phyloP scores from a whole-genome alignment of 305 asterid species.

The Striga hermonthica region DNA sequence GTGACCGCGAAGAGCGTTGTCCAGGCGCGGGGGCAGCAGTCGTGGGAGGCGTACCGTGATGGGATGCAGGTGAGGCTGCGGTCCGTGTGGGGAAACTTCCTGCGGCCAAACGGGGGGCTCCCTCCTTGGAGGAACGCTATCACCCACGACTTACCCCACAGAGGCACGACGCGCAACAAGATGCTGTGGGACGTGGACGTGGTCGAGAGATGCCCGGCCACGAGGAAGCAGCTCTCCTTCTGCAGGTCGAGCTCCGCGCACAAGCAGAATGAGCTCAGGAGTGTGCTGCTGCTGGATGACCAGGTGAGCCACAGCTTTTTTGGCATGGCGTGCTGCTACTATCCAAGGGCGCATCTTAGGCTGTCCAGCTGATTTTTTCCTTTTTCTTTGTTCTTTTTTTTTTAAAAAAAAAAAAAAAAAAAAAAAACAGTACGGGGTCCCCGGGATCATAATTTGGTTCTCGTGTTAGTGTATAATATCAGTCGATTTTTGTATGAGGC shows the following conservation, averaged over 20 bases:
- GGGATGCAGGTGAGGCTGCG: slow-evolving; percentile 59
- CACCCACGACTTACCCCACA: slow-evolving; percentile 52
- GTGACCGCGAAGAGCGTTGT: slow-evolving; percentile 50
- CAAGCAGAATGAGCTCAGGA: slow-evolving; percentile 27
- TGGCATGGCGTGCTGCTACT: slow-evolving; percentile 4
- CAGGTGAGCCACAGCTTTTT: background rate
- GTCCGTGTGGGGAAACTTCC: slow-evolving; percentile 49
- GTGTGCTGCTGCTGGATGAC: slow-evolving; percentile 13
- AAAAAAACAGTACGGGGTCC: no score
- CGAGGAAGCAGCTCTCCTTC: background rate
- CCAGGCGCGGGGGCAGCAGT: slow-evolving; percentile 42
- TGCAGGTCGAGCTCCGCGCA: slow-evolving; percentile 33
- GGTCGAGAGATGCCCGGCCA: slow-evolving; percentile 35
- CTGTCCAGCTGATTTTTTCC: no score
- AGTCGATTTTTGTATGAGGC: no score
- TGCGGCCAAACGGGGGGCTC: slow-evolving; percentile 61
- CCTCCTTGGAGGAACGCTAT: slow-evolving; percentile 64
- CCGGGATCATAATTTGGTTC: no score
- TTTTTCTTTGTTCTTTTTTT: no score
- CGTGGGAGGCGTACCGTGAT: slow-evolving; percentile 67
- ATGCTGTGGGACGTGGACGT: slow-evolving; percentile 64
- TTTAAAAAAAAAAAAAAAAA: no score
- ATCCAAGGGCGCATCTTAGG: no score
- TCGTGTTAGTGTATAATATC: no score
- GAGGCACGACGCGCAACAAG: slow-evolving; percentile 42